Conservation (phyloP, 1,284 basidiomycete species). For the Naganishia sp. region DNA sequence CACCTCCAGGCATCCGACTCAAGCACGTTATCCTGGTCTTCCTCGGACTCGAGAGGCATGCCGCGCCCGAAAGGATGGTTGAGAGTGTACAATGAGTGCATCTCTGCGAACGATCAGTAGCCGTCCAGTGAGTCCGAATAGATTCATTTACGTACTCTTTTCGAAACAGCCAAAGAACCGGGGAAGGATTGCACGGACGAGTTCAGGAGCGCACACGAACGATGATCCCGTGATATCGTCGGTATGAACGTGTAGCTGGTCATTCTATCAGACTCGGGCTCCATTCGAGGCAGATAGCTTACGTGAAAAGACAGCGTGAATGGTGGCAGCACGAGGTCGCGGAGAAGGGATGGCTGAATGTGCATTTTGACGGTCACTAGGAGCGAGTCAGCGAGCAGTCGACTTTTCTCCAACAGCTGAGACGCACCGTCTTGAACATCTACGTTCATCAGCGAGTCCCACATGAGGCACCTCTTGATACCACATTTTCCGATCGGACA, state of each 20-base stretch:
- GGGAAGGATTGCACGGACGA: slow-evolving; percentile 30
- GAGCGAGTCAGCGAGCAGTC: not conserved
- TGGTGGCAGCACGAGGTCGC: slow-evolving; percentile 9
- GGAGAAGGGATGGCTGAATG: slow-evolving; percentile 24
- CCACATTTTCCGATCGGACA: slow-evolving; percentile 30
- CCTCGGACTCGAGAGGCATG: not conserved
- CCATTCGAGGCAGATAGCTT: not conserved
- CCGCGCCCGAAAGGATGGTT: slow-evolving; percentile 35
- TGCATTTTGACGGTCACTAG: slow-evolving; percentile 29
- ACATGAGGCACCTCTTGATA: slow-evolving; percentile 29
- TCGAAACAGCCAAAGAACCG: slow-evolving; percentile 30
- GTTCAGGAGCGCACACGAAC: slow-evolving; percentile 33
- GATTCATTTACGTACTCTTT: slow-evolving; percentile 21
- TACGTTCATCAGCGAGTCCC: slow-evolving; percentile 22
- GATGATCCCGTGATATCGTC: slow-evolving; percentile 28
- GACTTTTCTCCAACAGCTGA: not conserved
- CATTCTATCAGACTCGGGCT: not conserved
- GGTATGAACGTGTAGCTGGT: slow-evolving; percentile 32
- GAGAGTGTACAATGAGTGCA: slow-evolving; percentile 34
- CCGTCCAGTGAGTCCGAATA: not conserved
- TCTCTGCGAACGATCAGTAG: not conserved
- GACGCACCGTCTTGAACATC: slow-evolving; percentile 21
- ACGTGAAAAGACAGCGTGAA: slow-evolving; percentile 22
- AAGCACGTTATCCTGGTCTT: slow-evolving; percentile 1
- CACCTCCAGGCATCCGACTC: slow-evolving; percentile 29